Conservation (phyloP, 805 yeast species). For the Wickerhamomyces kurtzmanii region DNA sequence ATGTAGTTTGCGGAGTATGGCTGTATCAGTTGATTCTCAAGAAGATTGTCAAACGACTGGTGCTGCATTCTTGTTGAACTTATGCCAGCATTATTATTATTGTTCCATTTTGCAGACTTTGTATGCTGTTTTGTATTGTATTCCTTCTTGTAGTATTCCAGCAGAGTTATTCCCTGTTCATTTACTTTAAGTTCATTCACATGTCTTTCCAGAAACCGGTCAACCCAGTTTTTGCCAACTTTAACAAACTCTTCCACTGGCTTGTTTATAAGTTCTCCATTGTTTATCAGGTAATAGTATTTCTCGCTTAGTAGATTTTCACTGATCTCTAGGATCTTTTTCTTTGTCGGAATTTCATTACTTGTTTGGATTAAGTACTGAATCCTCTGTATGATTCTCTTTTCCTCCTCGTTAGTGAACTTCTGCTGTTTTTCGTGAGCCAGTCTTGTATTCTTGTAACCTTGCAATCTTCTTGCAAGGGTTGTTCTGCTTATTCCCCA, state of each 20-base stretch:
- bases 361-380: slow-evolving; percentile 11
- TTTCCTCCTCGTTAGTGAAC: slow-evolving; percentile 17
- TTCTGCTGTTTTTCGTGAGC: slow-evolving; percentile 20
- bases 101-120: too few species aligned
- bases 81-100: not conserved
- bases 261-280: slow-evolving; percentile 2
- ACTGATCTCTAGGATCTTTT: slow-evolving; percentile 14
- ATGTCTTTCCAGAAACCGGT: slow-evolving; percentile 18
- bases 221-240: slow-evolving; percentile 21
- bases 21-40: too few species aligned
- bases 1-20: too few species aligned
- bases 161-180: slow-evolving; percentile 9
- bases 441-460: slow-evolving; percentile 18
- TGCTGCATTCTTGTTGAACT: too few species aligned
- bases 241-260: slow-evolving; percentile 10
- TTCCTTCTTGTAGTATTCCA: slow-evolving; percentile 18
- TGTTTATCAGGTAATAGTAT: slow-evolving; percentile 10
- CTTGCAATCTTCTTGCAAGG: slow-evolving; percentile 17
- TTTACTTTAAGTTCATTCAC: slow-evolving; percentile 15
- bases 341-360: slow-evolving; percentile 14
- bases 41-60: too few species aligned
- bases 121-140: too few species aligned
- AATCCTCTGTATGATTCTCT: slow-evolving; percentile 10
- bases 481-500: slow-evolving; percentile 16
- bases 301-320: slow-evolving; percentile 13